These are phyloP conservation scores for Microbotryomycetes sp. DNA, from an alignment of 1,284 basidiomycete genomes.

Conservation along the genomic window DNA sequence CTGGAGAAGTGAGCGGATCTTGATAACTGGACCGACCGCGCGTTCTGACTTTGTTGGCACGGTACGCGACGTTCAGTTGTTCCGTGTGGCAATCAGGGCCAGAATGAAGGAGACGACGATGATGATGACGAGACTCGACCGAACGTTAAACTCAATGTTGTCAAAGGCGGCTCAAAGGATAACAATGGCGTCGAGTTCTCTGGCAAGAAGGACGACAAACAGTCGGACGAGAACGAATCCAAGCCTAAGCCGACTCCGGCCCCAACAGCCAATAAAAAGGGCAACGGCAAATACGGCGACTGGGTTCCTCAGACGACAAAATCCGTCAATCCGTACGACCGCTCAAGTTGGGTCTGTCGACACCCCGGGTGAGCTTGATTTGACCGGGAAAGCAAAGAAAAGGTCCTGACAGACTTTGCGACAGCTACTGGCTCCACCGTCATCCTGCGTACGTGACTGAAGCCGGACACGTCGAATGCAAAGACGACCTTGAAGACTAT, in stretches of 20 bases:
- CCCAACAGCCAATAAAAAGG: neutral
- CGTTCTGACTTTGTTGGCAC: neutral
- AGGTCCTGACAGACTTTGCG: neutral
- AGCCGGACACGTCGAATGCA: neutral
- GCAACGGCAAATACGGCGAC: neutral
- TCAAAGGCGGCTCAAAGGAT: neutral
- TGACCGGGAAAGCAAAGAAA: too few species aligned
- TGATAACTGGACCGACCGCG: too few species aligned
- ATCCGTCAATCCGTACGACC: neutral
- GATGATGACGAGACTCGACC: neutral
- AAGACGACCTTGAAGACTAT: neutral
- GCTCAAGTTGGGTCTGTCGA: neutral
- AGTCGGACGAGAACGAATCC: neutral
- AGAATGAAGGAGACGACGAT: neutral
- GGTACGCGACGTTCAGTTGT: neutral
- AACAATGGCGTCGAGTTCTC: neutral
- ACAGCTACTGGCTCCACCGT: neutral
- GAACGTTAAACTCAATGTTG: neutral
- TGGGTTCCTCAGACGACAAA: neutral
- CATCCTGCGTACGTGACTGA: neutral
- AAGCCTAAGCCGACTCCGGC: neutral
- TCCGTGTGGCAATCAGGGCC: neutral
- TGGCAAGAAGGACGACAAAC: neutral
- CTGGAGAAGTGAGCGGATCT: conserved; percentile 7
- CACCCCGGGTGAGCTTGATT: neutral